These are phyloP conservation scores for Gastrolobium bilobum DNA, from an alignment of 306 rosid genomes.

Conservation along the genomic window DNA sequence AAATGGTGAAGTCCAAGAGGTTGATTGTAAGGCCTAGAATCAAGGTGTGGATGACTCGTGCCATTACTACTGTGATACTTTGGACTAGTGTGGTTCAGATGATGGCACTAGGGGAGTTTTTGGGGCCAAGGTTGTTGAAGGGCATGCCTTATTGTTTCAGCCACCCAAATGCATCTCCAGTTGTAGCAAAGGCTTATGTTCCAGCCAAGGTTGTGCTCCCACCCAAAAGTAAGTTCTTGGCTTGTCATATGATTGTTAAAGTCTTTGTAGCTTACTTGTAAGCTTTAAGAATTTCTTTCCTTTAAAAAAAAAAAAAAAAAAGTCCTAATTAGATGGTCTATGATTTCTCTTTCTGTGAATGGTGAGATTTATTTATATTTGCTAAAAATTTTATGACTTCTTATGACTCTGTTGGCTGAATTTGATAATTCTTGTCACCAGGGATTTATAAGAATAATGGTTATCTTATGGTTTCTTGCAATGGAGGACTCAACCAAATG, in stretches of 20 bases:
- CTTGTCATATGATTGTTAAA: conserved; percentile 36
- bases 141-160: conserved; percentile 75
- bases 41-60: conserved; percentile 80
- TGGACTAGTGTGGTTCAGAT: conserved; percentile 85
- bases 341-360: not conserved
- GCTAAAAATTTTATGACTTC: not conserved
- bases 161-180: conserved; percentile 46
- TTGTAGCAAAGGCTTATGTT: conserved; percentile 47
- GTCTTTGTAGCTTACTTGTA: not conserved
- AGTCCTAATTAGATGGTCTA: not conserved
- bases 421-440: conserved; percentile 49
- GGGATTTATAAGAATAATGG: conserved; percentile 94
- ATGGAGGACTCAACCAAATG: conserved; percentile 99
- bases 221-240: conserved; percentile 73
- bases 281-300: not conserved
- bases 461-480: conserved; percentile 93
- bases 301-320: not conserved
- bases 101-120: conserved; percentile 70
- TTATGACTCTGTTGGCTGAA: conserved; percentile 32
- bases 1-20: conserved; percentile 67
- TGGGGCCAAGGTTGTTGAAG: conserved; percentile 70
- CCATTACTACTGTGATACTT: conserved; percentile 69
- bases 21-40: conserved; percentile 60
- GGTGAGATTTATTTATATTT: not conserved
- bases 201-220: conserved; percentile 65